A percentile compares a stretch with the other conserved stretches of the same genome.
phyloP scores from a whole-genome alignment of 164 flowering plant species.

The Saururus chinensis region DNA sequence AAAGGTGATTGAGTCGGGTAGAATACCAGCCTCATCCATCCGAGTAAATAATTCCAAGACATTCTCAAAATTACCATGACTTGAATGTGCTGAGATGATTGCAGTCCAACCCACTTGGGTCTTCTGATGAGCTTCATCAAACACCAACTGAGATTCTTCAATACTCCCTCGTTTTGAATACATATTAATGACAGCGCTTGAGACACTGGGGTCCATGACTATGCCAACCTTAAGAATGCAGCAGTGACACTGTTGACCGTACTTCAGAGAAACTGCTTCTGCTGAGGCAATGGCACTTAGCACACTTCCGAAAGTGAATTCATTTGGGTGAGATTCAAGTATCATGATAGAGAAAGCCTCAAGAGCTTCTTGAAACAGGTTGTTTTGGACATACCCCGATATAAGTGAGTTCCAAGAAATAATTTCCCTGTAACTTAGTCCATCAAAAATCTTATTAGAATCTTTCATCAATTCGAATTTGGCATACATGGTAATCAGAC shows the following conservation, averaged over 20 bases:
- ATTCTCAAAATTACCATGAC: conserved; percentile 66
- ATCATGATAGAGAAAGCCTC: conserved; percentile 30
- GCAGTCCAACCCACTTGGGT: conserved; percentile 73
- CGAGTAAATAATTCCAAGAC: conserved; percentile 41
- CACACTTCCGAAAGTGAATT: conserved; percentile 70
- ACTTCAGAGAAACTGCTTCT: conserved; percentile 49
- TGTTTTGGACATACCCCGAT: conserved; percentile 68
- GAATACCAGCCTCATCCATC: conserved; percentile 41
- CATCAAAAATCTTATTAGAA: conserved; percentile 51
- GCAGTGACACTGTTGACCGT: conserved; percentile 68
- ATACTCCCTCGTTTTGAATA: conserved; percentile 89
- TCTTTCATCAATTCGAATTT: conserved; percentile 49
- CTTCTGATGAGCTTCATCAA: conserved; percentile 32
- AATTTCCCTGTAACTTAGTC: conserved; percentile 37
- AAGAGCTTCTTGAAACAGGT: conserved; percentile 53
- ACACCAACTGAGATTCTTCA: conserved; percentile 44
- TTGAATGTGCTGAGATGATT: conserved; percentile 68
- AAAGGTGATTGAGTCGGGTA: conserved; percentile 74
- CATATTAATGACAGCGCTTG: conserved; percentile 83
- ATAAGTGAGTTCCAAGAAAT: conserved; percentile 86
- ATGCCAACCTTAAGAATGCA: conserved; percentile 53
- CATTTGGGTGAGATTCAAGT: conserved; percentile 40
- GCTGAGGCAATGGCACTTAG: conserved; percentile 62
- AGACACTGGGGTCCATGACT: conserved; percentile 37
- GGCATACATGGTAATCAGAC: conserved; percentile 81